Evolutionary conservation across 495 filamentous ascomycete genomes (phyloP).

Genomic region (Hyaloscypha bicolor): DNA sequence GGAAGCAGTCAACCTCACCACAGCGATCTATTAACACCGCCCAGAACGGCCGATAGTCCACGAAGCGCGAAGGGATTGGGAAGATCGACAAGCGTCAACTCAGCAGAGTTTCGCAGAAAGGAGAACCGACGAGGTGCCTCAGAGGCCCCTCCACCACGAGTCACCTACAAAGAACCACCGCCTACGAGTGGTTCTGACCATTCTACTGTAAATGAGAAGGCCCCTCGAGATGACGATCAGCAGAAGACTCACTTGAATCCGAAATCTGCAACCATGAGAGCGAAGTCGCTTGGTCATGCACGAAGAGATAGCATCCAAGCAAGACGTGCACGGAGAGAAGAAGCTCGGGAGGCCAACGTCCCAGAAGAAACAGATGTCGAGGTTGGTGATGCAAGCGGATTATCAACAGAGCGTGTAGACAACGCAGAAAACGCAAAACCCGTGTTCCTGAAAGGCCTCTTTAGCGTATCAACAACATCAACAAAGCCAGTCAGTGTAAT

Average conservation of each 20-base stretch:
- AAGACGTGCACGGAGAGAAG: constrained; percentile 67
- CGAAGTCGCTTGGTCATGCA: constrained; percentile 90
- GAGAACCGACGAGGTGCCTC: constrained; percentile 58
- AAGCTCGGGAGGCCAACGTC: constrained; percentile 68
- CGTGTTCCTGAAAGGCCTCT: constrained; percentile 95
- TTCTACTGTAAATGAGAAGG: constrained; percentile 53
- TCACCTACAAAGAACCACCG: constrained; percentile 57
- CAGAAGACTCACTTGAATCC: constrained; percentile 42
- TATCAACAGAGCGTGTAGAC: constrained; percentile 52
- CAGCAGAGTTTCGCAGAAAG: constrained; percentile 74
- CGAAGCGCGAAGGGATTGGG: constrained; percentile 67
- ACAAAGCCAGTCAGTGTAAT: constrained; percentile 85
- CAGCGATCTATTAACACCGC: constrained; percentile 71
- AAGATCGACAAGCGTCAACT: constrained; percentile 84
- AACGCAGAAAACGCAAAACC: constrained; percentile 77
- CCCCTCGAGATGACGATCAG: constrained; percentile 29
- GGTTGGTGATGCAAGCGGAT: constrained; percentile 53
- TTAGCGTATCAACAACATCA: constrained; percentile 96
- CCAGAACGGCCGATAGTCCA: constrained; percentile 60
- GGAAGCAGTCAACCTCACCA: constrained; percentile 71
- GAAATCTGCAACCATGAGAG: constrained; percentile 64
- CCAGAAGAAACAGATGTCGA: constrained; percentile 78
- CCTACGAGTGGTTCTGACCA: constrained; percentile 80
- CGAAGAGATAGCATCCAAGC: constrained; percentile 89
- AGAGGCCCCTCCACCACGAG: constrained; percentile 50